Percentiles rank a stretch among this genome's conserved stretches.
Evolutionary conservation across 352 stramenopile species (phyloP).

Genomic region (Phytopythium oedochilum): DNA sequence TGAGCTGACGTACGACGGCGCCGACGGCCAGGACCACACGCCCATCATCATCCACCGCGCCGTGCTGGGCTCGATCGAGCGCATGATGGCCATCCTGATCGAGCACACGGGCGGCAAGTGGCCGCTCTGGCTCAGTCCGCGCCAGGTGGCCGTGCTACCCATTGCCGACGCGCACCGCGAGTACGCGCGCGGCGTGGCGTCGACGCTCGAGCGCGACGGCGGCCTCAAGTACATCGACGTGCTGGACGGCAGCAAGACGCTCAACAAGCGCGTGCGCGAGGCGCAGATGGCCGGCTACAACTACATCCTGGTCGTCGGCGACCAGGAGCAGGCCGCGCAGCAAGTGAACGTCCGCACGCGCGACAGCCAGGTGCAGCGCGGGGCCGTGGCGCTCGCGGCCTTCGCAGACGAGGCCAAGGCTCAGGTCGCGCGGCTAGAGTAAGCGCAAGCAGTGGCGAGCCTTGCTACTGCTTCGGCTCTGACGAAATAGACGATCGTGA

Average conservation of each 20-base stretch:
- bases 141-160: constrained; percentile 71
- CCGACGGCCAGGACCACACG: constrained; percentile 85
- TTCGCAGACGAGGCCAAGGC: constrained; percentile 57
- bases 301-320: constrained; percentile 82
- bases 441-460: too few species aligned
- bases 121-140: constrained; percentile 93
- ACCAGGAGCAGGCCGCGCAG: constrained; percentile 46
- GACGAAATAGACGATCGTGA: constrained; percentile 12
- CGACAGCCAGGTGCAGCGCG: constrained; percentile 73
- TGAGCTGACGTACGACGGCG: constrained; percentile 90
- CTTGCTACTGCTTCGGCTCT: background rate
- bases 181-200: constrained; percentile 57
- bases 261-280: constrained; percentile 83
- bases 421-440: constrained; percentile 61
- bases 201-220: constrained; percentile 31
- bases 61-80: constrained; percentile 96
- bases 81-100: constrained; percentile 98
- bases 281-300: constrained; percentile 80
- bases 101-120: constrained; percentile 96
- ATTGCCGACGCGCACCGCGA: constrained; percentile 57
- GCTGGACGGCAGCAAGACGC: constrained; percentile 69
- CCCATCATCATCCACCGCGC: constrained; percentile 98
- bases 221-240: constrained; percentile 63
- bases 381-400: constrained; percentile 39
- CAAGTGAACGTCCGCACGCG: constrained; percentile 77